Evolutionary conservation across 257 asterid genomes (phyloP).

Genomic region (Forsythia viridissima): DNA sequence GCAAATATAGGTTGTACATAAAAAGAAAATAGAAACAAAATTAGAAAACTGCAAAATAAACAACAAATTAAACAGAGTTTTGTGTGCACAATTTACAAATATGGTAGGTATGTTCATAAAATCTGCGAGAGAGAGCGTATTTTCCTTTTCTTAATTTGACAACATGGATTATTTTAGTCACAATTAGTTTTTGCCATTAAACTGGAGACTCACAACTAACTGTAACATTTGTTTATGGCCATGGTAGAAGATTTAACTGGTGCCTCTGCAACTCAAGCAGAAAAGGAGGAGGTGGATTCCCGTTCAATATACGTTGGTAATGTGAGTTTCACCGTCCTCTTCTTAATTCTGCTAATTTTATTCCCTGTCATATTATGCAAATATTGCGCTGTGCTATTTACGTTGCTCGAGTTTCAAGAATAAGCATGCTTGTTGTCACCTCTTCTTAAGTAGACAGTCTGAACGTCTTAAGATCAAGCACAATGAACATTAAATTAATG

Average conservation of each 20-base stretch:
- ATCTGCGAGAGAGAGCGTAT: background rate
- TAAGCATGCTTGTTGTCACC: background rate
- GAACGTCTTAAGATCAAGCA: background rate
- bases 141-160: background rate
- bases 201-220: constrained; percentile 22
- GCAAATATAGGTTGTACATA: constrained; percentile 18
- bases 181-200: background rate
- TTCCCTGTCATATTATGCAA: background rate
- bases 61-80: background rate
- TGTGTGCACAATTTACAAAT: background rate
- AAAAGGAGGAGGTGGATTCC: constrained; percentile 86
- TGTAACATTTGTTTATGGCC: constrained; percentile 2
- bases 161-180: background rate
- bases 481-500: background rate
- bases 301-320: constrained; percentile 91
- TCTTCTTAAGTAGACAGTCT: background rate
- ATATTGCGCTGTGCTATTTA: background rate
- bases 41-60: background rate
- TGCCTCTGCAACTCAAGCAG: constrained; percentile 64
- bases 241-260: constrained; percentile 54
- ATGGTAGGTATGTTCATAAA: background rate
- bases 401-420: background rate
- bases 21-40: background rate
- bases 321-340: constrained; percentile 54
- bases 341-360: constrained; percentile 11